Percentiles rank a stretch among this genome's conserved stretches.
Conservation (phyloP, 169 alveolate species). For the Eimeria sp. region DNA sequence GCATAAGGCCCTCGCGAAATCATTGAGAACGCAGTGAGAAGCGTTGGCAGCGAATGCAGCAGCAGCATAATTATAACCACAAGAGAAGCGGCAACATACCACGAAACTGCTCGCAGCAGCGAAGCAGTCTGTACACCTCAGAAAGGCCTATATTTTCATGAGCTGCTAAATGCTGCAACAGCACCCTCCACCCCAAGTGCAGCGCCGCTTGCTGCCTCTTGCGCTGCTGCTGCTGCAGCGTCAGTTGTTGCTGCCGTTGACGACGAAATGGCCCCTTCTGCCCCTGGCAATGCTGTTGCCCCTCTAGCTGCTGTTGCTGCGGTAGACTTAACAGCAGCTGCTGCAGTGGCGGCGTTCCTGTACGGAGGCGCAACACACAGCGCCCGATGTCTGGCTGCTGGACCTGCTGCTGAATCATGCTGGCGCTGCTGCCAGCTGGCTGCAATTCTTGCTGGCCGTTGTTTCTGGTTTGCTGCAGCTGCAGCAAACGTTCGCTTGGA, state of each 20-base stretch:
- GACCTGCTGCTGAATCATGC: not conserved
- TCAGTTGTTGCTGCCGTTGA: not conserved
- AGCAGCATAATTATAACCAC: not conserved
- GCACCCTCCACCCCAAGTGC: slow-evolving; percentile 55
- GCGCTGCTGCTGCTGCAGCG: slow-evolving; percentile 24
- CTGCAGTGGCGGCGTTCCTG: slow-evolving; percentile 23
- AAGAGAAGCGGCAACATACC: not conserved
- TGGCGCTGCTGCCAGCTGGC: slow-evolving; percentile 9
- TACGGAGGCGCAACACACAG: not conserved
- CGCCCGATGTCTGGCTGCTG: not conserved
- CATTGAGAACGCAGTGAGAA: not conserved
- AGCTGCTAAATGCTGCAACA: slow-evolving; percentile 35
- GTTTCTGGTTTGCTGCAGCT: not conserved
- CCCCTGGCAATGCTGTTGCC: not conserved
- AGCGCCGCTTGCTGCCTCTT: slow-evolving; percentile 13
- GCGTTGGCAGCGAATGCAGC: not conserved
- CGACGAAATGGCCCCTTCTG: not conserved
- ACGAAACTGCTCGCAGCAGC: slow-evolving; percentile 53
- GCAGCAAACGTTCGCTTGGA: not conserved
- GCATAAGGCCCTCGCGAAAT: not conserved
- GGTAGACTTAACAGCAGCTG: slow-evolving; percentile 10
- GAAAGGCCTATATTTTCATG: not conserved
- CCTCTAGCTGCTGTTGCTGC: slow-evolving; percentile 24
- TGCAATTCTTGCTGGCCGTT: not conserved
- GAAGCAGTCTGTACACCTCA: slow-evolving; percentile 42